Evolutionary conservation across 176 grass and related monocot genomes (phyloP), one percentile per base, ranked within the genome.

Genomic region (Pontederia paniculata): DNA sequence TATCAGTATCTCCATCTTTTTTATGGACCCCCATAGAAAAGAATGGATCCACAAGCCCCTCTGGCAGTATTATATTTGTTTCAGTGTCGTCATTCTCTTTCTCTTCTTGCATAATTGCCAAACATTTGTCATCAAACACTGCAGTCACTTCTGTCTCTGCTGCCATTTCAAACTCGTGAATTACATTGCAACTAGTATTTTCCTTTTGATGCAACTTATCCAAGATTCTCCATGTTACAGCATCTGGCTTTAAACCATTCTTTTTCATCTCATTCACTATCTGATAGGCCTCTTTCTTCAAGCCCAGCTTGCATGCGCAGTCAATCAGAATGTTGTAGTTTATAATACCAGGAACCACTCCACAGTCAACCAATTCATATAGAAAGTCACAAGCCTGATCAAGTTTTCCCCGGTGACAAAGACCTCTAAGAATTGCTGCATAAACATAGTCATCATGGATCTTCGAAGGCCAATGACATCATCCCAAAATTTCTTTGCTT

Each of bases 211-310:
- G 83, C 50, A 91, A 64, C 46, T 76, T 82, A 54, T 78, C 77
- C 50, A 98, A 74, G 73, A 83, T 98, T 62, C 93, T 91, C 93
- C 93, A 98, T 17, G 93, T 88, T 14, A 84, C 75, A 69, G 80
- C 74, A 60, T 88, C 86, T 0, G 72, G 83, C 69, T 82, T 73
- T 50, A 79, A 41, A 17, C 72, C 86, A 80, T 98, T 91, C 23
- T 68, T 91, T 81, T 59, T 84, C 86, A 91, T 84, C 72, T 98
- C 82, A 48, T 68, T 72, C 55, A 88, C 46, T 13, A 91, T 55
- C 23, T 68, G 76, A 73, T 84, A 91, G 3, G 75, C 86, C 67
- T 82, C 54, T 72, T 76, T 79, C 57, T 88, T 88, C 9, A 53
- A 43, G 31, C 86, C 80, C 71, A 71, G 52, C 53, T 73, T 84